These are phyloP conservation scores for Colletotrichum nymphaeae DNA, from an alignment of 2,329 filamentous ascomycete genomes.

Conservation along the genomic window DNA sequence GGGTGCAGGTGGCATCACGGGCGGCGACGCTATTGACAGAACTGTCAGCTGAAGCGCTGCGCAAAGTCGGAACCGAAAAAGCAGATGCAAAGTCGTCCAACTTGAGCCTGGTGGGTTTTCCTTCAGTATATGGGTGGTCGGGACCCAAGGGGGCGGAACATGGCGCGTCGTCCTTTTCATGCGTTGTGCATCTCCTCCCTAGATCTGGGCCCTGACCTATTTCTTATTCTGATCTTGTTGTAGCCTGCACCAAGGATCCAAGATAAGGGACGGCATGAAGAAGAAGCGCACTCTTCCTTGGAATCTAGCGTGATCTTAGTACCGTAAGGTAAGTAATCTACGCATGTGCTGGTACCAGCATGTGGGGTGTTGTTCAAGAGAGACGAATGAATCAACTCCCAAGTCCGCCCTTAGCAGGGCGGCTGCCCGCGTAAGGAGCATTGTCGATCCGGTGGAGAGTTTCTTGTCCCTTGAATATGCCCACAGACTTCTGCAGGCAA, in stretches of 20 bases:
- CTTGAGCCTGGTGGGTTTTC: not conserved
- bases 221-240: no score
- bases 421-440: not conserved
- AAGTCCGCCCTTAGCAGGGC: not conserved
- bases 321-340: not conserved
- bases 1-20: not conserved
- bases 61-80: not conserved
- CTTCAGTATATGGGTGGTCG: not conserved
- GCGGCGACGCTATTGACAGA: constrained; percentile 31
- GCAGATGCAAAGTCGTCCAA: not conserved
- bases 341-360: not conserved
- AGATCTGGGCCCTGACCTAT: not conserved
- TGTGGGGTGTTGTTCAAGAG: not conserved
- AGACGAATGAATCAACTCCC: not conserved
- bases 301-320: not conserved
- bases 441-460: not conserved
- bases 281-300: not conserved
- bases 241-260: no score
- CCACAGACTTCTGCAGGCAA: not conserved
- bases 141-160: not conserved
- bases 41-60: not conserved
- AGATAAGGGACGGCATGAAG: not conserved
- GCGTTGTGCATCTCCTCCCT: not conserved
- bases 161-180: not conserved
- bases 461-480: not conserved